phyloP scores from a whole-genome alignment of 2,329 filamentous ascomycete species.

The Plenodomus biglobosus region DNA sequence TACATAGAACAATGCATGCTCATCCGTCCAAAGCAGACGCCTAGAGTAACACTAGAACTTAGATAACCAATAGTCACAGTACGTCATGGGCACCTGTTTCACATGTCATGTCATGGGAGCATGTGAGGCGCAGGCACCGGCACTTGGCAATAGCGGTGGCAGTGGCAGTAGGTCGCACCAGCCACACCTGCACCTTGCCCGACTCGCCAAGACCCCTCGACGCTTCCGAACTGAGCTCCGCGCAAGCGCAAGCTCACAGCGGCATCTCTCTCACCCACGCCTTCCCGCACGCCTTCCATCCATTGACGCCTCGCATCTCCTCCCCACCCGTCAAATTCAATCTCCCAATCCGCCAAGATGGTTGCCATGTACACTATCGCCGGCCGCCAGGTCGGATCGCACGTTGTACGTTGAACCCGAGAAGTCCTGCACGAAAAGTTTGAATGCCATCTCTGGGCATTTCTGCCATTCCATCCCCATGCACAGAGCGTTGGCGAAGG shows the following conservation, averaged over 20 bases:
- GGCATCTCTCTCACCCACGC: slow-evolving; percentile 10
- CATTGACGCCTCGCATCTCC: slow-evolving; percentile 33
- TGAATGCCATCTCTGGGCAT: not conserved
- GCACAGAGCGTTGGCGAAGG: too few species aligned
- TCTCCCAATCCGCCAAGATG: slow-evolving; percentile 45
- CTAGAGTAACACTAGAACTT: too few species aligned
- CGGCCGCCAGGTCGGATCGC: slow-evolving; percentile 57
- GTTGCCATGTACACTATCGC: slow-evolving; percentile 55
- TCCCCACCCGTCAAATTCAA: slow-evolving; percentile 15
- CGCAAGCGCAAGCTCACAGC: slow-evolving; percentile 18
- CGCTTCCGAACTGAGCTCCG: slow-evolving; percentile 23
- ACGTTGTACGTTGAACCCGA: slow-evolving; percentile 49
- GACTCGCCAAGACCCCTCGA: slow-evolving; percentile 17
- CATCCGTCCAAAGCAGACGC: too few species aligned
- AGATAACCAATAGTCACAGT: too few species aligned
- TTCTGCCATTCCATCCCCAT: too few species aligned
- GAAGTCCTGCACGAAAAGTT: slow-evolving; percentile 18
- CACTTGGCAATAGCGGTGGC: not conserved
- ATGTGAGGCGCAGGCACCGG: not conserved
- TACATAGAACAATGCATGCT: too few species aligned
- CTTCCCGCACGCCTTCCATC: slow-evolving; percentile 26
- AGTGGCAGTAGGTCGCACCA: slow-evolving; percentile 4
- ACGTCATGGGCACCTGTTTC: too few species aligned
- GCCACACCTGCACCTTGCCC: slow-evolving; percentile 4
- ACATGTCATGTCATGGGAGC: too few species aligned